phyloP scores from a whole-genome alignment of 345 rosid genomes.

The Lumnitzera littorea region DNA sequence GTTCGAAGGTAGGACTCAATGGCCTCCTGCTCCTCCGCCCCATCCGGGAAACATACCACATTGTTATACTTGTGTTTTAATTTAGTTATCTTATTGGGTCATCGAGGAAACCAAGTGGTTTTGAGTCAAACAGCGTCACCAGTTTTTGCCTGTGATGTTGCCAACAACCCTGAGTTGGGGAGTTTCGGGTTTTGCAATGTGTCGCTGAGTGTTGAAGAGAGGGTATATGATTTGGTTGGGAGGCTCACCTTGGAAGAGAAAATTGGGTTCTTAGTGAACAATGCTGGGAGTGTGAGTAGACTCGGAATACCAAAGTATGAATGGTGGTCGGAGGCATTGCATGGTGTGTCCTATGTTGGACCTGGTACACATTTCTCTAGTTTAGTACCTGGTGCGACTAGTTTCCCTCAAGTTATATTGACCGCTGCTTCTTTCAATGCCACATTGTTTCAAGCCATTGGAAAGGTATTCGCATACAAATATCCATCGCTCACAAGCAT shows the following conservation, averaged over 20 bases:
- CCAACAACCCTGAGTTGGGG: constrained; percentile 32
- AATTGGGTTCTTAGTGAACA: constrained; percentile 39
- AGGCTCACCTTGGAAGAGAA: constrained; percentile 82
- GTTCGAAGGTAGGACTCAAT: constrained; percentile 8
- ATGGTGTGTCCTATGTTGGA: constrained; percentile 84
- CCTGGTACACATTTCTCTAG: constrained; percentile 58
- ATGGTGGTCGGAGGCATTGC: constrained; percentile 99
- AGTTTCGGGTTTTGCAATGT: constrained; percentile 53
- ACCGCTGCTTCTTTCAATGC: constrained; percentile 90
- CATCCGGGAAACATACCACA: neutral
- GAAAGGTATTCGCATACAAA: constrained; percentile 46
- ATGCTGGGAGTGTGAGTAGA: constrained; percentile 47
- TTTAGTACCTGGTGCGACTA: constrained; percentile 80
- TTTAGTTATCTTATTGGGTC: no score
- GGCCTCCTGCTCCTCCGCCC: constrained; percentile 22
- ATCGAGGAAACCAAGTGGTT: no score
- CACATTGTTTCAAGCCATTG: constrained; percentile 74
- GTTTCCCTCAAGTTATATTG: constrained; percentile 90
- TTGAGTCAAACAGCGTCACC: constrained; percentile 15
- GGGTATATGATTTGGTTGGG: constrained; percentile 72
- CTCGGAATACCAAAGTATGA: constrained; percentile 80
- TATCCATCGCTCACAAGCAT: no score
- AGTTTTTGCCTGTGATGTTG: constrained; percentile 69
- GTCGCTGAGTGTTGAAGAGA: constrained; percentile 22
- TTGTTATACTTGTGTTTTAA: neutral